Evolutionary conservation across 768 basidiomycete species (phyloP).

Genomic region (Leccinum sublutescens): DNA sequence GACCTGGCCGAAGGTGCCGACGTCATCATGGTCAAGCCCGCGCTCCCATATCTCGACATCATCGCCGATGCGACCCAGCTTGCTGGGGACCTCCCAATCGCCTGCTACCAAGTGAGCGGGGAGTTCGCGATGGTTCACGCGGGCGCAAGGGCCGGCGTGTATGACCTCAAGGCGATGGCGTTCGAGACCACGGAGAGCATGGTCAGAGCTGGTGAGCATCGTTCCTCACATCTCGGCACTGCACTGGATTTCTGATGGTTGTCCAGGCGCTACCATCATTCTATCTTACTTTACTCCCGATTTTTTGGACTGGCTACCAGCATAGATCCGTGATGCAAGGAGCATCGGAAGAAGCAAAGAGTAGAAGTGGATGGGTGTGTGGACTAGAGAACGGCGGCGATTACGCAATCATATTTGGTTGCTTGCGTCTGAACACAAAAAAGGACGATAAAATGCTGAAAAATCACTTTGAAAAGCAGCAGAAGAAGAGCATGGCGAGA

Average conservation of each 20-base stretch:
- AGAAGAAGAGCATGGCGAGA: too few species aligned
- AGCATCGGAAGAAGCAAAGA: not conserved
- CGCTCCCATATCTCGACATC: constrained; percentile 95
- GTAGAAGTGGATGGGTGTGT: not conserved
- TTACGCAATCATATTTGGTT: not conserved
- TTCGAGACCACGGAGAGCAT: constrained; percentile 92
- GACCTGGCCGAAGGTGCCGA: constrained; percentile 92
- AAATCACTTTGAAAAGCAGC: too few species aligned
- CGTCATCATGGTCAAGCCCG: constrained; percentile 98
- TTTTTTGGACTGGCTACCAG: constrained; percentile 82
- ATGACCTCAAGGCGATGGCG: constrained; percentile 88
- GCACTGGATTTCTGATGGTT: constrained; percentile 8
- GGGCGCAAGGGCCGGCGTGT: constrained; percentile 91
- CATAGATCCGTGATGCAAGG: constrained; percentile 6
- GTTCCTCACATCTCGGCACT: not conserved
- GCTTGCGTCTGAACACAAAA: too few species aligned
- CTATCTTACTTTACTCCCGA: constrained; percentile 96
- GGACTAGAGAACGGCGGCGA: not conserved
- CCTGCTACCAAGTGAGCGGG: constrained; percentile 96
- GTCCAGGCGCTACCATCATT: constrained; percentile 83
- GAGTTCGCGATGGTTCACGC: constrained; percentile 98
- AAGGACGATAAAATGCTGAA: too few species aligned
- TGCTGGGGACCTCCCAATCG: constrained; percentile 86
- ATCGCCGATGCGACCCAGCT: constrained; percentile 84
- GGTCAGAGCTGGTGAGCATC: constrained; percentile 77